Conservation (phyloP, 495 filamentous ascomycete species). For the Penicillium roqueforti region DNA sequence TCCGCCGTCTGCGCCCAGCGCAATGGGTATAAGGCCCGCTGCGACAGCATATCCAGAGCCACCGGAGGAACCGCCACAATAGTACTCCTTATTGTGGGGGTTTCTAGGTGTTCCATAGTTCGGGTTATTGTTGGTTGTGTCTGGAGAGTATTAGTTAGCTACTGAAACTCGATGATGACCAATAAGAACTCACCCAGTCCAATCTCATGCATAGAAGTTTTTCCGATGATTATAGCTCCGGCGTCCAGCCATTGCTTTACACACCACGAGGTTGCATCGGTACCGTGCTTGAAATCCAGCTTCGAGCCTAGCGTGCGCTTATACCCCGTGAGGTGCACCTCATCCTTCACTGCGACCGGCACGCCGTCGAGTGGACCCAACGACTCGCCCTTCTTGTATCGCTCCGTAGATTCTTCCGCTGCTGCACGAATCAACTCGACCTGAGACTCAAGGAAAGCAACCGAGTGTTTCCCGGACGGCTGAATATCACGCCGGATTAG, state of each 20-base stretch:
- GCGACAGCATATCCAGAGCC: slow-evolving; percentile 76
- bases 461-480: slow-evolving; percentile 54
- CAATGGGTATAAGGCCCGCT: slow-evolving; percentile 74
- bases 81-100: slow-evolving; percentile 75
- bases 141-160: slow-evolving; percentile 32
- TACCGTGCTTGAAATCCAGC: slow-evolving; percentile 51
- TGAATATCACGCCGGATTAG: slow-evolving; percentile 57
- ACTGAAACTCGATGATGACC: neutral
- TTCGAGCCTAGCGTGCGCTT: slow-evolving; percentile 58
- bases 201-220: slow-evolving; percentile 88
- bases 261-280: slow-evolving; percentile 62
- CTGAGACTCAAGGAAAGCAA: slow-evolving; percentile 62
- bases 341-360: slow-evolving; percentile 82
- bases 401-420: slow-evolving; percentile 63
- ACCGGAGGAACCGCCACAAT: slow-evolving; percentile 84
- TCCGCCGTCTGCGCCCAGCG: slow-evolving; percentile 80
- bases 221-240: slow-evolving; percentile 79
- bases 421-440: slow-evolving; percentile 58
- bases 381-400: slow-evolving; percentile 61
- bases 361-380: slow-evolving; percentile 75
- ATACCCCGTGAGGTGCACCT: slow-evolving; percentile 73
- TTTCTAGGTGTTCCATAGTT: slow-evolving; percentile 77
- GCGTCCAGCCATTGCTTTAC: slow-evolving; percentile 69
- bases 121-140: slow-evolving; percentile 82
- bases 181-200: slow-evolving; percentile 54